Conservation (phyloP, 371 early-diverging fungal species). For the Syncephalastrum sp. region DNA sequence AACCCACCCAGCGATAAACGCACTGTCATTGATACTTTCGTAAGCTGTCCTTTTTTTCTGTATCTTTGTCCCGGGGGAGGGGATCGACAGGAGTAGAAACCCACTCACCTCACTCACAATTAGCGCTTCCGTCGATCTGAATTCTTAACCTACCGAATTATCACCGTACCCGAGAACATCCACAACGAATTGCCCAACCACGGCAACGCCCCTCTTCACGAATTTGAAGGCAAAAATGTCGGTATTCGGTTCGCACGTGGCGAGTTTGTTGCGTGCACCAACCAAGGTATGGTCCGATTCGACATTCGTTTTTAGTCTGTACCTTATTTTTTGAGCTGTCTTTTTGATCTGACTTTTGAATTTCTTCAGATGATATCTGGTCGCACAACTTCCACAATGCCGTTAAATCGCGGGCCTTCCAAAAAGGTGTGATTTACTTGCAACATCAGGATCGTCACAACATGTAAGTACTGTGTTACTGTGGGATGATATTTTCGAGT, state of each 20-base stretch:
- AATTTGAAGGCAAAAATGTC: conserved; percentile 49
- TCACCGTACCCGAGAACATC: conserved; percentile 36
- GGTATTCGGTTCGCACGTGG: conserved; percentile 50
- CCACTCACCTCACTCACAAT: not conserved
- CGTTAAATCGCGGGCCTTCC: conserved; percentile 38
- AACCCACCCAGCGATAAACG: conserved; percentile 39
- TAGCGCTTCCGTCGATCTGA: conserved; percentile 45
- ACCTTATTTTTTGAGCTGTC: too few species aligned
- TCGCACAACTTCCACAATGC: conserved; percentile 49
- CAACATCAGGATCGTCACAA: conserved; percentile 41
- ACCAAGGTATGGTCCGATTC: conserved; percentile 33
- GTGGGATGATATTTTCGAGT: too few species aligned
- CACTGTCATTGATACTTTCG: conserved; percentile 38
- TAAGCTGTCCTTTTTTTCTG: conserved; percentile 16
- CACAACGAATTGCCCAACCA: conserved; percentile 34
- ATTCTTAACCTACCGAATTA: conserved; percentile 39
- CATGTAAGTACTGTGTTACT: conserved; percentile 25
- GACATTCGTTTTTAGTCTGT: too few species aligned
- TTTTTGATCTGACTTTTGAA: too few species aligned
- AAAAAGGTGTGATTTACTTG: conserved; percentile 36
- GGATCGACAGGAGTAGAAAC: too few species aligned
- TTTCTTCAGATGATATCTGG: conserved; percentile 43
- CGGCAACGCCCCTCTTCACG: conserved; percentile 43
- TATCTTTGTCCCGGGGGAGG: too few species aligned
- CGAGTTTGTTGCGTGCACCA: conserved; percentile 43